Percentiles rank a stretch among this genome's conserved stretches.
Evolutionary conservation across 441 rosid species (phyloP).

Genomic region (Sinapis alba): DNA sequence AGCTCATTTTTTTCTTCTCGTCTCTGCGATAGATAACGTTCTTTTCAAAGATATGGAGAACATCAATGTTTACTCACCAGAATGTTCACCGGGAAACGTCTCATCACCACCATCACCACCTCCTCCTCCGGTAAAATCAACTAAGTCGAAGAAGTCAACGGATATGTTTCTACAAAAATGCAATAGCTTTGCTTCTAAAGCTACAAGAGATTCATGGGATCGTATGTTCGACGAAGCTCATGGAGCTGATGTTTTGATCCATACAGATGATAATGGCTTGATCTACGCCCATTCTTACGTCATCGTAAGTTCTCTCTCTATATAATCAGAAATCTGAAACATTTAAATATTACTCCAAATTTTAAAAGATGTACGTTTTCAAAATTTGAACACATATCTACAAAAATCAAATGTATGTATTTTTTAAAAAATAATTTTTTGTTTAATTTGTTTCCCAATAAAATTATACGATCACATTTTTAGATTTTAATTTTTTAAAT

Average conservation of each 20-base stretch:
- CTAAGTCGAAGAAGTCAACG: slow-evolving; percentile 14
- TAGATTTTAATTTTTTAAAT: neutral
- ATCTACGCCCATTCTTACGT: slow-evolving; percentile 73
- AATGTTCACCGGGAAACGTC: slow-evolving; percentile 26
- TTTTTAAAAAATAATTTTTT: too few species aligned
- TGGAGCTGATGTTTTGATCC: slow-evolving; percentile 66
- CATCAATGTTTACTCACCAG: slow-evolving; percentile 26
- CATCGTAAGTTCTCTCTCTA: slow-evolving; percentile 79
- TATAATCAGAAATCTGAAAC: neutral
- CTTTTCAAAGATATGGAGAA: slow-evolving; percentile 27
- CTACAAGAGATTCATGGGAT: slow-evolving; percentile 68
- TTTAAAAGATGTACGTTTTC: neutral
- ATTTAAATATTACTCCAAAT: neutral
- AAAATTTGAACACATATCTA: neutral
- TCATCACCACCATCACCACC: slow-evolving; percentile 50
- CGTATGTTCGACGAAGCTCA: slow-evolving; percentile 78
- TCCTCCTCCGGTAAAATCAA: slow-evolving; percentile 47
- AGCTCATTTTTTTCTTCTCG: slow-evolving; percentile 2
- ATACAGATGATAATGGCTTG: slow-evolving; percentile 53
- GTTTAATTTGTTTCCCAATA: neutral
- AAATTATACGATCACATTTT: neutral
- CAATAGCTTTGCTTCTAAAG: slow-evolving; percentile 39
- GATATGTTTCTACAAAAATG: slow-evolving; percentile 32
- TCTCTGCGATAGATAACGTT: neutral
- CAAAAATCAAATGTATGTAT: too few species aligned